phyloP scores from a whole-genome alignment of 331 rosid species.

The Spiraea crenata region DNA sequence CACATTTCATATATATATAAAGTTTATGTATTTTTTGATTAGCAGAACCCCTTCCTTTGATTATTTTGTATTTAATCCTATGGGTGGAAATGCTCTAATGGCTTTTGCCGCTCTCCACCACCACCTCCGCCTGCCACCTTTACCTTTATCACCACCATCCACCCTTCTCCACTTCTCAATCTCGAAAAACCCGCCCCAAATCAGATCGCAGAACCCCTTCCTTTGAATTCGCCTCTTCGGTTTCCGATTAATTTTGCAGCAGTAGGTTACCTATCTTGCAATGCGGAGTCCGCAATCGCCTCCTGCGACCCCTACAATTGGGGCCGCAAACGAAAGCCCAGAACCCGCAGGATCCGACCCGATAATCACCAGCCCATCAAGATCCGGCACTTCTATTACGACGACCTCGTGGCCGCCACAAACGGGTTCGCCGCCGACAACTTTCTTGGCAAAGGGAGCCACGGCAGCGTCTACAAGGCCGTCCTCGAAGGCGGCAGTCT shows the following conservation, averaged over 20 bases:
- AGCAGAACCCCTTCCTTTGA: no score
- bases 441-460: conserved; percentile 87
- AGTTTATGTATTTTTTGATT: no score
- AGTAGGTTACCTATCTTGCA: conserved; percentile 81
- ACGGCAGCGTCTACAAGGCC: conserved; percentile 78
- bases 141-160: not conserved
- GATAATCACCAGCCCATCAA: conserved; percentile 9
- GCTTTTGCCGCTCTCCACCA: conserved; percentile 38
- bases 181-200: not conserved
- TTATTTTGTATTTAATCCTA: no score
- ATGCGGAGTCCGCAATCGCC: conserved; percentile 70
- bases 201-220: no score
- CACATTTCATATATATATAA: no score
- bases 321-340: conserved; percentile 42
- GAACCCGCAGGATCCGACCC: not conserved
- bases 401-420: conserved; percentile 59
- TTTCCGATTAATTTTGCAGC: not conserved
- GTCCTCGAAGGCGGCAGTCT: conserved; percentile 59
- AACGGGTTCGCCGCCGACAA: conserved; percentile 54
- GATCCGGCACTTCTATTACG: conserved; percentile 46
- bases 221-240: not conserved
- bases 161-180: not conserved
- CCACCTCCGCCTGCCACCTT: not conserved
- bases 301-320: conserved; percentile 59
- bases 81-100: conserved; percentile 47